Evolutionary conservation across 768 basidiomycete genomes (phyloP), one percentile per base, ranked within the genome.

Genomic region (Podaxis sp.): DNA sequence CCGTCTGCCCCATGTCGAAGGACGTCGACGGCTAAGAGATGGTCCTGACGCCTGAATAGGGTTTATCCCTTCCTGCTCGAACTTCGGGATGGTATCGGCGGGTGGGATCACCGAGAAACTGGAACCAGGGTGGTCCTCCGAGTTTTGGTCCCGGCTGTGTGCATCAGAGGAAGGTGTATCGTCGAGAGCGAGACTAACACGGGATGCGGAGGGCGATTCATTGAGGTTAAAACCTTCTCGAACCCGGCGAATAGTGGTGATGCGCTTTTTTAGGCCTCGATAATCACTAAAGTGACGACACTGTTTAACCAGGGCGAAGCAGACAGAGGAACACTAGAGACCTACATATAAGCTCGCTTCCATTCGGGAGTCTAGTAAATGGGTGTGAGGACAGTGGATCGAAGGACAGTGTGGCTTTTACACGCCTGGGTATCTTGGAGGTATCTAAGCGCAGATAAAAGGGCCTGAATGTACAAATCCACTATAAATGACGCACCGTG

Each of bases 371-470:
- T 86, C 91, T 92, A 26, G 22, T 38, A 30, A 59, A 28, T 19
- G n/a, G 44, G 52, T 58, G 33, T 38, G 17, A 46, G 61, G 22
- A 33, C 39, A 42, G 30, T 42, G 26, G 36, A 40, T 12, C 58
- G n/a, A 36, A 54, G 11, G 26, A 48, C 15, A 33, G 57, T 24
- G 13, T 11, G n/a, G 13, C 26, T 26, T 42, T 15, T 13, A 40
- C 58, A 6, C 11, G 84, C 89, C 79, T 88, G 87, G 1, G 84
- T 86, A 68, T 91, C 88, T 66, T 84, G 77, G n/a, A 91, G 77
- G 71, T 89, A 86, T 65, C 89, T 90, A 46, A 12, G 15, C 38
- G 56, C 56, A 53, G 13, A 39, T 40, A 62, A 24, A 38, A 36
- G 30, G 46, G 38, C 59, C 57, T 33, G 4, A 59, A 19, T 51